A percentile compares a stretch with the other conserved stretches of the same genome.
Evolutionary conservation across 2,329 filamentous ascomycete species (phyloP).

Genomic region (Aspergillus cejpii): DNA sequence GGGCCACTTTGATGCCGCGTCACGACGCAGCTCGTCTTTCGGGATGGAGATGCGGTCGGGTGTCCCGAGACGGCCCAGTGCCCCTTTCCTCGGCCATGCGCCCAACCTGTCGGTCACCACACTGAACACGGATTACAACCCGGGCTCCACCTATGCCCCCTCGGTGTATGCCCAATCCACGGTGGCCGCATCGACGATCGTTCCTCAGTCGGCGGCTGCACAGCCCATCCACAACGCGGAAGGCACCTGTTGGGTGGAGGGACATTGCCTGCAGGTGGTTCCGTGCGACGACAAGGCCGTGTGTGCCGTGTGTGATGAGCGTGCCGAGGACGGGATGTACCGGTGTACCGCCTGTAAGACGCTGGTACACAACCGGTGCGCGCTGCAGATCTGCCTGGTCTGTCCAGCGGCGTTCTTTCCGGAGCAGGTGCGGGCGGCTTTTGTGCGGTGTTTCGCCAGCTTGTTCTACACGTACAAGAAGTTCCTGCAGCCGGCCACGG

Average conservation of each 20-base stretch:
- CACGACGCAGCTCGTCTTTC: conserved; percentile 90
- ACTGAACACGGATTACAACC: conserved; percentile 36
- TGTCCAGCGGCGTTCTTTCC: conserved; percentile 61
- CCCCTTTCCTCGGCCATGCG: conserved; percentile 64
- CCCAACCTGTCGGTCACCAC: conserved; percentile 42
- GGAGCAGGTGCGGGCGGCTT: conserved; percentile 61
- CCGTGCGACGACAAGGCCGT: conserved; percentile 39
- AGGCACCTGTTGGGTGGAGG: conserved; percentile 43
- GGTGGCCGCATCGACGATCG: conserved; percentile 46
- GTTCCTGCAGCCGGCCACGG: conserved; percentile 53
- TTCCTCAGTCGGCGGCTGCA: conserved; percentile 38
- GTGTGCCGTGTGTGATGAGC: conserved; percentile 48
- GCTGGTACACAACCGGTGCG: conserved; percentile 54
- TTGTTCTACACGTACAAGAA: conserved; percentile 63
- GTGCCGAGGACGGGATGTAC: conserved; percentile 53
- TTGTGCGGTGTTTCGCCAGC: conserved; percentile 62
- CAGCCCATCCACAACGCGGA: conserved; percentile 39
- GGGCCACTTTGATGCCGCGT: conserved; percentile 74
- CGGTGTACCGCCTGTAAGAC: conserved; percentile 45
- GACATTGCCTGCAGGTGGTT: conserved; percentile 44
- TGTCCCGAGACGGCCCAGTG: conserved; percentile 53
- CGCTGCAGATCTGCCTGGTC: conserved; percentile 55
- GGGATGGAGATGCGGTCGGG: conserved; percentile 62
- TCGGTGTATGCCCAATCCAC: conserved; percentile 48
- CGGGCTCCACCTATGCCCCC: conserved; percentile 43